Base-by-base conservation (phyloP, 768 basidiomycete genomes). In the Favolaschia claudopus region DNA sequence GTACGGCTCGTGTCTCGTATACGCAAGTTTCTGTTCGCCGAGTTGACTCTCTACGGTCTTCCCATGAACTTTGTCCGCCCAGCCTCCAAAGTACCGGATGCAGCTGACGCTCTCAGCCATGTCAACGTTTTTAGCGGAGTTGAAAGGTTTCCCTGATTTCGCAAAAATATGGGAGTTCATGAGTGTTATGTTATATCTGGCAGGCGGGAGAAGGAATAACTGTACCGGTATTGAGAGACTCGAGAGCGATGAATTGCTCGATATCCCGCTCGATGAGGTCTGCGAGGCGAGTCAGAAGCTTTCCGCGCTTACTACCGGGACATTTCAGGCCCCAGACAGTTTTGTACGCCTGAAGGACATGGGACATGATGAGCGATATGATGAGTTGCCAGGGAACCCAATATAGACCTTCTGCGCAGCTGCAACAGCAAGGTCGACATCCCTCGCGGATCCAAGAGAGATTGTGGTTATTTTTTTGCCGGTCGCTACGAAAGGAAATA, bases 1-100 rank as follows among this genome's bases (percentile, higher is more conserved):
- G 56, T 79, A 79, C 0, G 89, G 88, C 69, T 89, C 87, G 63
- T 87, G 85, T 7, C 85, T 71, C 9, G 86, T 87, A 68, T 85
- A 88, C 13, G 78, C 80, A 33, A 88, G 72, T 70, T 82, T 85
- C 7, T 31, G 49, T 28, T 76, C 72, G 33, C 53, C 66, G 56
- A 72, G n/a, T n/a, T n/a, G n/a, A n/a, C n/a, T 84, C 78, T 84
- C 87, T 69, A 89, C 83, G 17, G 82, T 81, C 67, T 87, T 82
- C 13, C 87, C 89, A 5, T 79, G 74, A 42, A 85, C 71, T 75
- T 92, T 92, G 78, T 91, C 91, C 42, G 89, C 87, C 84, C 88
- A 88, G 15, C 91, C 92, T 37, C 82, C 89, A 63, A 89, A 93
- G 73, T 92, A 93, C 14, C 81, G 77, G 53, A 89, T 68, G 55